Evolutionary conservation across 495 filamentous ascomycete genomes (phyloP).

Genomic region (Penicillium ucsense): DNA sequence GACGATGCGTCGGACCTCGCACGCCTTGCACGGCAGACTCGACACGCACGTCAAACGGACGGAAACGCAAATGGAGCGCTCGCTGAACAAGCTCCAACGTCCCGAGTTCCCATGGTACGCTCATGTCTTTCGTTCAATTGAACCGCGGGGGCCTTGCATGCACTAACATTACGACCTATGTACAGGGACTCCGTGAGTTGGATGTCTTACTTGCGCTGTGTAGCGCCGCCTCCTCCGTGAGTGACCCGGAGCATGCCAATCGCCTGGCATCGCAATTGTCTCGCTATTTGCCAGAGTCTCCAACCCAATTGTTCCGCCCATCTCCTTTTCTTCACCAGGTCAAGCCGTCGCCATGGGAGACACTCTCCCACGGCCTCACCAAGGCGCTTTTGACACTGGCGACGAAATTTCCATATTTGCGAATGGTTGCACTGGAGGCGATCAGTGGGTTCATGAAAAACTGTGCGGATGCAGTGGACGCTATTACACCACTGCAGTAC

Average conservation of each 20-base stretch:
- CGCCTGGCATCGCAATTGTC: slow-evolving; percentile 63
- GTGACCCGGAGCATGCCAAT: slow-evolving; percentile 56
- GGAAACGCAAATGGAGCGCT: slow-evolving; percentile 29
- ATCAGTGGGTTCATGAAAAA: slow-evolving; percentile 59
- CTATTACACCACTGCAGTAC: slow-evolving; percentile 19
- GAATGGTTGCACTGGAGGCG: slow-evolving; percentile 47
- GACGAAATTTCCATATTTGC: slow-evolving; percentile 53
- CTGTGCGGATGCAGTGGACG: slow-evolving; percentile 46
- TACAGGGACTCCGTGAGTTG: slow-evolving; percentile 64
- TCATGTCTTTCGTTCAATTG: not conserved
- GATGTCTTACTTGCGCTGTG: slow-evolving; percentile 84
- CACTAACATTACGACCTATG: slow-evolving; percentile 9
- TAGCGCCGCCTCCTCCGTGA: slow-evolving; percentile 67
- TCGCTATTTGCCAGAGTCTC: slow-evolving; percentile 75
- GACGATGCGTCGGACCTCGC: slow-evolving; percentile 55
- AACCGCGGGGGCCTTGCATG: not conserved
- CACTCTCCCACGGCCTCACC: slow-evolving; percentile 67
- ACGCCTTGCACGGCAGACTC: slow-evolving; percentile 49
- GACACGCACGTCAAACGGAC: slow-evolving; percentile 21
- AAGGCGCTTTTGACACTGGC: slow-evolving; percentile 72
- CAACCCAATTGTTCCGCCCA: slow-evolving; percentile 61
- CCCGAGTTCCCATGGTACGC: slow-evolving; percentile 44
- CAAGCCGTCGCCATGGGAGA: slow-evolving; percentile 84
- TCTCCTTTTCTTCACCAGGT: slow-evolving; percentile 77
- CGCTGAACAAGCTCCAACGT: slow-evolving; percentile 30